Percentiles rank a stretch among this genome's conserved stretches.
phyloP scores from a whole-genome alignment of 83 land plant species.

The Picea mariana region DNA sequence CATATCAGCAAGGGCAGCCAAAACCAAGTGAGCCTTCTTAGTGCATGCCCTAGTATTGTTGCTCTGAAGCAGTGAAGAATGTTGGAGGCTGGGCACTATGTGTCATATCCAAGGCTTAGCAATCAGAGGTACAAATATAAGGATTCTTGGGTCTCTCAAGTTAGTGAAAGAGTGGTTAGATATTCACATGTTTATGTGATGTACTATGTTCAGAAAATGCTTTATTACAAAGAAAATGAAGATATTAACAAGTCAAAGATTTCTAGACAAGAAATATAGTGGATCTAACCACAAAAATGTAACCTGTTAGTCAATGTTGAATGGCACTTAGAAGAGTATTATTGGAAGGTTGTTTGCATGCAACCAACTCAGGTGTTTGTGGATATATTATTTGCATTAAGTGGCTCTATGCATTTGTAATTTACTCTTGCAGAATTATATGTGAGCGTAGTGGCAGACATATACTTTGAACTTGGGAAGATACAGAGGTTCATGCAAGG shows the following conservation, averaged over 20 bases:
- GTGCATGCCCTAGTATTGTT: no score
- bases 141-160: conserved; percentile 83
- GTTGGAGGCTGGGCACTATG: conserved; percentile 83
- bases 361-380: no score
- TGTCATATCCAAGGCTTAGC: conserved; percentile 59
- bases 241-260: conserved; percentile 7
- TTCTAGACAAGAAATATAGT: background rate
- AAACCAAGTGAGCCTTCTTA: no score
- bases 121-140: conserved; percentile 87
- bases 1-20: no score
- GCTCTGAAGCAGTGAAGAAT: conserved; percentile 29
- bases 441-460: no score
- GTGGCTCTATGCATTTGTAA: no score
- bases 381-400: no score
- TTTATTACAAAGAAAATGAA: conserved; percentile 35
- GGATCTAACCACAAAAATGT: background rate
- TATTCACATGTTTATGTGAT: conserved; percentile 79
- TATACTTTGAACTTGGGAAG: no score
- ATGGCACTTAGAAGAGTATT: background rate
- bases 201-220: conserved; percentile 73
- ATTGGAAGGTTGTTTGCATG: no score
- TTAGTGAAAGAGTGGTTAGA: conserved; percentile 71
- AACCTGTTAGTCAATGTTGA: background rate
- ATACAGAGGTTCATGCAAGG: no score
- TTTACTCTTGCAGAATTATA: no score